Percentiles rank a stretch among this genome's conserved stretches.
Evolutionary conservation across 305 asterid genomes (phyloP).

Genomic region (Euphrasia arctica): DNA sequence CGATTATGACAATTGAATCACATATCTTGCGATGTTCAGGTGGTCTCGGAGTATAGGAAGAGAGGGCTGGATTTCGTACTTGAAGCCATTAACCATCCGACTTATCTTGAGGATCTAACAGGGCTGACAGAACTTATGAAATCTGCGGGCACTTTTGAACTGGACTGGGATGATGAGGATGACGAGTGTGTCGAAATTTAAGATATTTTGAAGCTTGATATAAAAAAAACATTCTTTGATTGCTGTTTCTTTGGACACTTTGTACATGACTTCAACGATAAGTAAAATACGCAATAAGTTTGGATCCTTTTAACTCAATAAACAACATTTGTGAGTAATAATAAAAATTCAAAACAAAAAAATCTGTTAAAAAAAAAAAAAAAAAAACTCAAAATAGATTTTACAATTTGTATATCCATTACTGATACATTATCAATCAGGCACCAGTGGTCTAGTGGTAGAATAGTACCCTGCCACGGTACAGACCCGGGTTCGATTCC

Average conservation of each 20-base stretch:
- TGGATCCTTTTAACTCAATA: not conserved
- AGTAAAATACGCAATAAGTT: not conserved
- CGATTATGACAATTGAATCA: not conserved
- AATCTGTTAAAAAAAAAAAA: too few species aligned
- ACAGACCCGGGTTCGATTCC: slow-evolving; percentile 65
- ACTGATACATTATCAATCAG: not conserved
- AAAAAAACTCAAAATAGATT: too few species aligned
- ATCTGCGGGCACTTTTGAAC: slow-evolving; percentile 54
- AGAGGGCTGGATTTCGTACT: slow-evolving; percentile 73
- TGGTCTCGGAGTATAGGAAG: slow-evolving; percentile 63
- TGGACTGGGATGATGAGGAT: slow-evolving; percentile 65
- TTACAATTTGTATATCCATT: not conserved
- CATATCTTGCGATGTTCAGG: slow-evolving; percentile 36
- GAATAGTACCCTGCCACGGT: slow-evolving; percentile 62
- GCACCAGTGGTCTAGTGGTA: slow-evolving; percentile 71
- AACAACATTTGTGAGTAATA: not conserved
- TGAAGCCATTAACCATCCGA: slow-evolving; percentile 84
- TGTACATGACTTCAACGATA: slow-evolving; percentile 16
- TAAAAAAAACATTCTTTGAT: not conserved
- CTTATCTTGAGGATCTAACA: slow-evolving; percentile 82
- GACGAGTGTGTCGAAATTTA: slow-evolving; percentile 55
- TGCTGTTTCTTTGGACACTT: slow-evolving; percentile 8
- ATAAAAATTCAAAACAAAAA: too few species aligned
- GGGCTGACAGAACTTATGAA: slow-evolving; percentile 87
- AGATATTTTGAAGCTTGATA: slow-evolving; percentile 19